A percentile compares a stretch with the other conserved stretches of the same genome.
Evolutionary conservation across 805 yeast genomes (phyloP).

Genomic region (Wickerhamomyces rabaulensis): DNA sequence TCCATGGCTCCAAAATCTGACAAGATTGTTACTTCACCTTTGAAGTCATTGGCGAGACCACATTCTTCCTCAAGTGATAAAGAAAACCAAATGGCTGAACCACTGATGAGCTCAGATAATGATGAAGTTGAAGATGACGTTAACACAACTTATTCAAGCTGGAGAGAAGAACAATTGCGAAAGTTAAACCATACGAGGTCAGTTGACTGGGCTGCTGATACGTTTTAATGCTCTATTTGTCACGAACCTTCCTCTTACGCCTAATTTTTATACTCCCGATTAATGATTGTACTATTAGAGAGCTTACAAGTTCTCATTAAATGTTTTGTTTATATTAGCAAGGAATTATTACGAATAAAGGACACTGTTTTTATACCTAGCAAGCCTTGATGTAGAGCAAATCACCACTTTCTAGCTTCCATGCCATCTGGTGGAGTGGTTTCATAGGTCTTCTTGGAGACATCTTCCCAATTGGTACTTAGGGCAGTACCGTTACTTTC

Average conservation of each 20-base stretch:
- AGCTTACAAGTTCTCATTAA: neutral
- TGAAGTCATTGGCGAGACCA: slow-evolving; percentile 17
- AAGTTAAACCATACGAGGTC: slow-evolving; percentile 16
- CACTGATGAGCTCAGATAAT: slow-evolving; percentile 8
- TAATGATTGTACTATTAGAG: neutral
- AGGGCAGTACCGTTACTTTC: slow-evolving; percentile 93
- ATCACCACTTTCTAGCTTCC: slow-evolving; percentile 18
- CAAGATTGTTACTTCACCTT: slow-evolving; percentile 22
- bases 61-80: slow-evolving; percentile 3
- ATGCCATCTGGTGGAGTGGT: slow-evolving; percentile 22
- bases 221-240: slow-evolving; percentile 10
- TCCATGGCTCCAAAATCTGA: neutral
- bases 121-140: slow-evolving; percentile 13
- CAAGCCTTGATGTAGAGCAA: neutral
- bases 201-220: slow-evolving; percentile 12
- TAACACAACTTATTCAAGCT: slow-evolving; percentile 15
- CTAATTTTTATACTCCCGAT: neutral
- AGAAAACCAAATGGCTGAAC: slow-evolving; percentile 10
- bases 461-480: slow-evolving; percentile 92
- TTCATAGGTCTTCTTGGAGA: slow-evolving; percentile 50
- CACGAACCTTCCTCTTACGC: neutral
- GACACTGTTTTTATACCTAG: neutral
- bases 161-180: slow-evolving; percentile 24
- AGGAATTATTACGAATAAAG: neutral
- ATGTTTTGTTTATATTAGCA: neutral